Evolutionary conservation across 2,329 filamentous ascomycete species (phyloP).

Genomic region (Akanthomyces dipterigenus): DNA sequence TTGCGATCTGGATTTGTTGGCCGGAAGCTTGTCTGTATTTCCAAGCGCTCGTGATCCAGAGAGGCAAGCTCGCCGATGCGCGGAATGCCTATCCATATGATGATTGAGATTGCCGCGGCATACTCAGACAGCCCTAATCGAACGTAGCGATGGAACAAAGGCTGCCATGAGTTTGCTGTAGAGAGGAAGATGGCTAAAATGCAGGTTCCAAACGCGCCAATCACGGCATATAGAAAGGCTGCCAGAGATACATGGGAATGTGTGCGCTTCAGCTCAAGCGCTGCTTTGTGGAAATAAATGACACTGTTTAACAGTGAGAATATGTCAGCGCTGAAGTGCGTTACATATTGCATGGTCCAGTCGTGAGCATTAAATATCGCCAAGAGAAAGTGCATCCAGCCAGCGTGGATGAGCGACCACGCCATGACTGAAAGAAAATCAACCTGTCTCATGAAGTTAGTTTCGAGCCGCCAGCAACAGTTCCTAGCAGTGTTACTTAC

Average conservation of each 20-base stretch:
- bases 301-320: constrained; percentile 61
- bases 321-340: constrained; percentile 59
- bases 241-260: constrained; percentile 51
- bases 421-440: constrained; percentile 62
- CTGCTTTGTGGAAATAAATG: constrained; percentile 62
- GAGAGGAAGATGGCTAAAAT: constrained; percentile 55
- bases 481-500: constrained; percentile 25
- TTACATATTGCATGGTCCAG: constrained; percentile 66
- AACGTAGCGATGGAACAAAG: constrained; percentile 54
- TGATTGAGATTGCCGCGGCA: constrained; percentile 59
- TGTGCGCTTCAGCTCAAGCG: constrained; percentile 56
- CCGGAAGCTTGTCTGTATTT: constrained; percentile 47
- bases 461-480: not conserved
- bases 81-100: constrained; percentile 58
- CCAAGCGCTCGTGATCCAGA: constrained; percentile 52
- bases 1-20: constrained; percentile 49
- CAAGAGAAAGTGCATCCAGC: constrained; percentile 58
- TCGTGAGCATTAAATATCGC: constrained; percentile 62
- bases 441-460: constrained; percentile 29
- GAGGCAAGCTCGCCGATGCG: constrained; percentile 51
- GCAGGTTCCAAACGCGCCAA: constrained; percentile 58
- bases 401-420: constrained; percentile 58
- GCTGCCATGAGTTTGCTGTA: constrained; percentile 54
- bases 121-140: constrained; percentile 57
- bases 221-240: constrained; percentile 58